These are phyloP conservation scores for Leccinum angustisporum DNA, from an alignment of 1,284 basidiomycete species.

Conservation along the genomic window DNA sequence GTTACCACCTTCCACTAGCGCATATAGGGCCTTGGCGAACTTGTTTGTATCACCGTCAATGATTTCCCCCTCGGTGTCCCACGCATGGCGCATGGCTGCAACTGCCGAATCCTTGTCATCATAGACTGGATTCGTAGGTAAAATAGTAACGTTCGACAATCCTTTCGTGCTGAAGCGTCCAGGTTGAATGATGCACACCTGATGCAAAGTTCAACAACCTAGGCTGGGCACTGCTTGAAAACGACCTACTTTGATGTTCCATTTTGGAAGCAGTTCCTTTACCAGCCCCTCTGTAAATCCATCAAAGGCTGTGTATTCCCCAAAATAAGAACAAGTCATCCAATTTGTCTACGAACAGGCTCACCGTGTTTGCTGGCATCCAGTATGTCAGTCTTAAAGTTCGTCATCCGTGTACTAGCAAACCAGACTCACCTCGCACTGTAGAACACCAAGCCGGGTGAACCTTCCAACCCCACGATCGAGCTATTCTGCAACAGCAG, in stretches of 20 bases:
- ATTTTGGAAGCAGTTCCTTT: constrained; percentile 19
- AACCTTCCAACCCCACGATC: not conserved
- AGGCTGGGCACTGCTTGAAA: not conserved
- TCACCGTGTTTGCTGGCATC: constrained; percentile 9
- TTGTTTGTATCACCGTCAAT: not conserved
- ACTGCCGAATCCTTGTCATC: not conserved
- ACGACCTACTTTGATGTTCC: constrained; percentile 25
- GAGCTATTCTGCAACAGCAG: constrained; percentile 9
- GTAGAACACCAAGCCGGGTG: not conserved
- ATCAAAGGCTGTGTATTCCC: constrained; percentile 13
- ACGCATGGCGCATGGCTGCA: not conserved
- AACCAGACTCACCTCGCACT: not conserved
- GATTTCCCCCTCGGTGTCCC: not conserved
- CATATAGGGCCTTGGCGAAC: constrained; percentile 1
- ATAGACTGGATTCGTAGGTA: constrained; percentile 6
- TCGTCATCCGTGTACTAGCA: not conserved
- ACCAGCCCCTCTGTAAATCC: constrained; percentile 18
- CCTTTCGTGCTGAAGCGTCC: constrained; percentile 5
- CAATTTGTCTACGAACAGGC: not conserved
- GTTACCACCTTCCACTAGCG: constrained; percentile 2
- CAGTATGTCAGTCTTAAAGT: not conserved
- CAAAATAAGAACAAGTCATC: not conserved
- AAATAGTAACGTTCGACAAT: not conserved
- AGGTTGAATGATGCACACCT: constrained; percentile 22
- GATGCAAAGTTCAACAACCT: not conserved